Conservation (phyloP, 2,329 filamentous ascomycete genomes). For the Bipolaris zeicola region DNA sequence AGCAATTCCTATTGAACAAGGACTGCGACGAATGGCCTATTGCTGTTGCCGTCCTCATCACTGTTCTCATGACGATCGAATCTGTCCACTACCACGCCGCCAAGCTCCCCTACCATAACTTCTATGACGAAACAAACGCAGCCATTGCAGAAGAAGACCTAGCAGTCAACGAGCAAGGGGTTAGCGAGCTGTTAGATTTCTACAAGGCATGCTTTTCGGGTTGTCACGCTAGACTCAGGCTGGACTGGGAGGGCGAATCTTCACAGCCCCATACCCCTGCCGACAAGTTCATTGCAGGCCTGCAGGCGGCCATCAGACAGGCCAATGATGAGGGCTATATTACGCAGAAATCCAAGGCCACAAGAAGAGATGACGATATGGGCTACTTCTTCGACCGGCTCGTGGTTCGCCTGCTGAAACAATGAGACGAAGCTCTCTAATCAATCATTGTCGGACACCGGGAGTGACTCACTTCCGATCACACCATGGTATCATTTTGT, state of each 20-base stretch:
- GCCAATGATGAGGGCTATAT: conserved; percentile 32
- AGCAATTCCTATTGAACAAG: conserved; percentile 39
- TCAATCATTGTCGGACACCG: neutral
- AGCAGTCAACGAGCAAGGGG: conserved; percentile 32
- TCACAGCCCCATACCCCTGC: conserved; percentile 12
- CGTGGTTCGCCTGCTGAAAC: conserved; percentile 38
- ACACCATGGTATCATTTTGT: neutral
- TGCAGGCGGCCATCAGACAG: conserved; percentile 32
- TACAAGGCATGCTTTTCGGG: conserved; percentile 44
- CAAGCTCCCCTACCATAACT: conserved; percentile 43
- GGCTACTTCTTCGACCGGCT: conserved; percentile 47
- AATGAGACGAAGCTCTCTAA: neutral
- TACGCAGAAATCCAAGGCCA: conserved; percentile 22
- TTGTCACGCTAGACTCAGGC: conserved; percentile 38
- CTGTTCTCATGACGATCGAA: conserved; percentile 47
- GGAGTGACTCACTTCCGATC: neutral
- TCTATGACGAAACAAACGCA: conserved; percentile 4
- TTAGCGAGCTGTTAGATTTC: conserved; percentile 37
- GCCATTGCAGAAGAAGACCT: conserved; percentile 12
- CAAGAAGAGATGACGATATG: conserved; percentile 38
- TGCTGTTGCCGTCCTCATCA: conserved; percentile 40
- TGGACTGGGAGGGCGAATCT: conserved; percentile 39
- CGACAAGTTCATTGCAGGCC: conserved; percentile 38
- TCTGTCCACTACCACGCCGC: conserved; percentile 48
- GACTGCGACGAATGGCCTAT: conserved; percentile 41